phyloP scores from a whole-genome alignment of 306 rosid genomes.

The Ziziphus jujuba region DNA sequence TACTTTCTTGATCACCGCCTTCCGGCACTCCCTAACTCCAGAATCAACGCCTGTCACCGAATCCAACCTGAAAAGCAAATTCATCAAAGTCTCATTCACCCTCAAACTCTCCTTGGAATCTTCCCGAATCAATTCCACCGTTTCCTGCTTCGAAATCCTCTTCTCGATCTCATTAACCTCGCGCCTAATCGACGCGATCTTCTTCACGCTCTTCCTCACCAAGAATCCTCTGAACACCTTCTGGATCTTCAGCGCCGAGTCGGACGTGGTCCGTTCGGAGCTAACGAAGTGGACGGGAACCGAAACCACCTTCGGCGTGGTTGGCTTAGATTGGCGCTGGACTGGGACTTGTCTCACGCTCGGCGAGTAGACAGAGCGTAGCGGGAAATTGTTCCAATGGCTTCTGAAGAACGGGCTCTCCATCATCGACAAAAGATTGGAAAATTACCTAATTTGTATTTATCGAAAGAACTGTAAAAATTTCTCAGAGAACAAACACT shows the following conservation, averaged over 20 bases:
- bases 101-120: slow-evolving; percentile 55
- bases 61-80: slow-evolving; percentile 59
- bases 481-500: neutral
- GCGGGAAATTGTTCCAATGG: slow-evolving; percentile 15
- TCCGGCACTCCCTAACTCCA: slow-evolving; percentile 61
- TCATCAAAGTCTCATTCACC: slow-evolving; percentile 62
- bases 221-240: slow-evolving; percentile 52
- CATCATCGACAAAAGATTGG: slow-evolving; percentile 19
- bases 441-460: no score
- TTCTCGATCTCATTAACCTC: slow-evolving; percentile 51
- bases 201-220: slow-evolving; percentile 61
- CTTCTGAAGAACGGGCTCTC: slow-evolving; percentile 29
- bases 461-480: neutral
- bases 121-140: slow-evolving; percentile 30
- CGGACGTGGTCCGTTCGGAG: slow-evolving; percentile 23
- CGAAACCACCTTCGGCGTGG: slow-evolving; percentile 49
- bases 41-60: slow-evolving; percentile 49
- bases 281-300: slow-evolving; percentile 59
- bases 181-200: slow-evolving; percentile 36
- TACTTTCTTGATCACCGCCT: slow-evolving; percentile 52
- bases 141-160: slow-evolving; percentile 21
- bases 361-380: slow-evolving; percentile 8
- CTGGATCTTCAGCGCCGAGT: slow-evolving; percentile 56
- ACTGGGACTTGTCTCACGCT: slow-evolving; percentile 6
- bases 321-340: slow-evolving; percentile 19